Evolutionary conservation across 768 basidiomycete genomes (phyloP).

Genomic region (Mycena haematopus): DNA sequence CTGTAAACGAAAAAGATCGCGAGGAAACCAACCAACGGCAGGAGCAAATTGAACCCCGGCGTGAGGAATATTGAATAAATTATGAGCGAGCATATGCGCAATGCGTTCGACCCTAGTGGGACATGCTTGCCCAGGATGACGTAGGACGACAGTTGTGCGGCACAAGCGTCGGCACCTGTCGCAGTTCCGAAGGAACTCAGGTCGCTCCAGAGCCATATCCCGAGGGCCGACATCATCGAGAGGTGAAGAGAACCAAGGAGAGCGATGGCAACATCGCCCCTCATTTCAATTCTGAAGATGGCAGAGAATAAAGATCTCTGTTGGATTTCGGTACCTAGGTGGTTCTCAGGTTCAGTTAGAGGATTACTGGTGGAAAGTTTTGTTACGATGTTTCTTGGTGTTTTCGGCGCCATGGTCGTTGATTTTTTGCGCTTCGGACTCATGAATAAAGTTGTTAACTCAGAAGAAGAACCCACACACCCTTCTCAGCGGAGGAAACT

Average conservation of each 20-base stretch:
- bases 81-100: slow-evolving; percentile 7
- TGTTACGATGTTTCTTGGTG: not conserved
- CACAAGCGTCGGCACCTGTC: not conserved
- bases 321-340: not conserved
- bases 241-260: slow-evolving; percentile 17
- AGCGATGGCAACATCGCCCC: not conserved
- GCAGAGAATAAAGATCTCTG: not conserved
- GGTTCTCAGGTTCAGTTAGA: not conserved
- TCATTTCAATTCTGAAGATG: slow-evolving; percentile 5
- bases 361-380: not conserved
- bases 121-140: slow-evolving; percentile 11
- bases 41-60: slow-evolving; percentile 5
- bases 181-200: slow-evolving; percentile 4
- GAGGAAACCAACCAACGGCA: not conserved
- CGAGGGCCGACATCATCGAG: slow-evolving; percentile 11
- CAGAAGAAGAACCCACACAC: too few relatives aligned
- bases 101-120: not conserved
- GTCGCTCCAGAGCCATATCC: slow-evolving; percentile 18
- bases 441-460: not conserved
- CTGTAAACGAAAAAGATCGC: not conserved
- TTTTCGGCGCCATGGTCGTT: not conserved
- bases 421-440: not conserved
- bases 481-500: too few relatives aligned
- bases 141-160: not conserved
- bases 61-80: slow-evolving; percentile 4